A percentile compares a stretch with the other conserved stretches of the same genome.
Conservation (phyloP, 2,329 filamentous ascomycete species). For the Sclerotinia trifoliorum region DNA sequence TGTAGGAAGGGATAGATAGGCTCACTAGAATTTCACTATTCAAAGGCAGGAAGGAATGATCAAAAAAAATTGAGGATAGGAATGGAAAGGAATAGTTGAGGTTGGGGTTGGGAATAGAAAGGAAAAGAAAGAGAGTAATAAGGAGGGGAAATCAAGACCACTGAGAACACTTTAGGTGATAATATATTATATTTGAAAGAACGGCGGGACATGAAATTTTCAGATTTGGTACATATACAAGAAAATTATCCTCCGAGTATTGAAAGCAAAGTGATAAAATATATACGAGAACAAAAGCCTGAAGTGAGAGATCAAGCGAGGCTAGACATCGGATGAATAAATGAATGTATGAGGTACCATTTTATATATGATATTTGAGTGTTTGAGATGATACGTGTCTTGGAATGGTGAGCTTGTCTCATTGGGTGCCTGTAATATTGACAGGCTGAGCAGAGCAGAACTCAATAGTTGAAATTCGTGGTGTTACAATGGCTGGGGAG, state of each 20-base stretch:
- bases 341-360: not conserved
- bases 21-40: too few relatives aligned
- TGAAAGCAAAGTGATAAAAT: not conserved
- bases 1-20: too few relatives aligned
- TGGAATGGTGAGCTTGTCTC: not conserved
- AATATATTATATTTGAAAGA: not conserved
- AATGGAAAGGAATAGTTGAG: too few relatives aligned
- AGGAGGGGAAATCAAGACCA: too few relatives aligned
- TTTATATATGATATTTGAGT: not conserved
- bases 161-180: too few relatives aligned
- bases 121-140: too few relatives aligned
- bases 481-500: not conserved
- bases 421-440: not conserved
- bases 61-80: too few relatives aligned
- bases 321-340: not conserved
- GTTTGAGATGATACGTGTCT: not conserved
- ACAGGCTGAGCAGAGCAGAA: not conserved
- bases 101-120: too few relatives aligned
- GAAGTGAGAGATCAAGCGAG: not conserved
- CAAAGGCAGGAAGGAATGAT: too few relatives aligned
- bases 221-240: not conserved
- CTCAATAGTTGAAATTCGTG: not conserved
- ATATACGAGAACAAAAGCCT: not conserved
- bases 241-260: not conserved
- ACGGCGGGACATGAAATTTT: not conserved